phyloP scores from a whole-genome alignment of 495 filamentous ascomycete species.

The Talaromyces trachyspermus region DNA sequence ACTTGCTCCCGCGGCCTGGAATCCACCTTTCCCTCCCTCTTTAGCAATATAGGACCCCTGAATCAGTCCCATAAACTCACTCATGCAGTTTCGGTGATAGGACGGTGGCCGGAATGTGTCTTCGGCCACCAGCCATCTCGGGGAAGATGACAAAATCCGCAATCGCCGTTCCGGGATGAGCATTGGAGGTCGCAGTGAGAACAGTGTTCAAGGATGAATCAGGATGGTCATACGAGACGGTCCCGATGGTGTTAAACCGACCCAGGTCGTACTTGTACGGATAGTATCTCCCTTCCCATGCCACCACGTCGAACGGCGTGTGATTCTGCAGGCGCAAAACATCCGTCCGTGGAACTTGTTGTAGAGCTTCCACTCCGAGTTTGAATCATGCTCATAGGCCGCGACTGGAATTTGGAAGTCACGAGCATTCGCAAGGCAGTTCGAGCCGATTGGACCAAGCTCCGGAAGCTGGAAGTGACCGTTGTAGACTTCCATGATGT shows the following conservation, averaged over 20 bases:
- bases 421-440: conserved; percentile 46
- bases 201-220: conserved; percentile 48
- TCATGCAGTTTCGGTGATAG: conserved; percentile 44
- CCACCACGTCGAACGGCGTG: conserved; percentile 45
- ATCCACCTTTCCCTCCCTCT: conserved; percentile 41
- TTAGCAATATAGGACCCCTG: conserved; percentile 32
- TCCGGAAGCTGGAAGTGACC: conserved; percentile 42
- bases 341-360: conserved; percentile 74
- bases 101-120: conserved; percentile 44
- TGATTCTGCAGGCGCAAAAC: conserved; percentile 43
- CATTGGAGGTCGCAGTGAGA: conserved; percentile 43
- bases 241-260: conserved; percentile 44
- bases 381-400: conserved; percentile 31
- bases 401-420: conserved; percentile 42
- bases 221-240: conserved; percentile 44
- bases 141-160: conserved; percentile 44
- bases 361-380: conserved; percentile 50
- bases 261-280: conserved; percentile 46
- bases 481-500: conserved; percentile 45
- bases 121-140: conserved; percentile 11
- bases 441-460: conserved; percentile 42
- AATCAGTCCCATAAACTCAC: conserved; percentile 46
- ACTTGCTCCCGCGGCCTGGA: conserved; percentile 53
- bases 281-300: conserved; percentile 54
- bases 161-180: conserved; percentile 34